Base-by-base conservation (phyloP, 192 early-diverging fungal genomes). In the Funneliformis mosseae region DNA sequence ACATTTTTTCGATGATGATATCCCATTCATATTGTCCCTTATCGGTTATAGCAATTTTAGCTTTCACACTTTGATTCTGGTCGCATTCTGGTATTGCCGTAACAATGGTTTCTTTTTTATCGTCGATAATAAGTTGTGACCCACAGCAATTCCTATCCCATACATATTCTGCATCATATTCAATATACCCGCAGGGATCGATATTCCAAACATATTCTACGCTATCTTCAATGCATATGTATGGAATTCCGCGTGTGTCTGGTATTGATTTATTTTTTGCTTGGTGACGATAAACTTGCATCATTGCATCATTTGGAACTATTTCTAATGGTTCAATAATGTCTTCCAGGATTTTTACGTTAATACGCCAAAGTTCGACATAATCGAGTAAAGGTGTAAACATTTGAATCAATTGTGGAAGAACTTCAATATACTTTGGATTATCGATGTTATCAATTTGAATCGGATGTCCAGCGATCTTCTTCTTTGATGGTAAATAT, bases 1-100 rank as follows among this genome's bases (percentile, higher is more conserved):
- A 60, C 12, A 12, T 76, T 61, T 41, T 16, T 62, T 62, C 74
- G 16, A 76, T 62, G 33, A 76, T 23, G 28, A 76, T 28, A 63
- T 76, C 60, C 74, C 74, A 76, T 76, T 76, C 74, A 63, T 76
- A 61, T n/a, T 28, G 16, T 62, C 60, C 50, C 11, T 16, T 23
- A 7, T 41, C 59, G 11, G 12, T 3, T 12, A 76, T 62, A 62
- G 41, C 2, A 8, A 39, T 33, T 23, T 62, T 60, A 28, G 55
- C 38, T 27, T 59, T 59, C 3, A 61, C 33, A 59, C 41, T 27
- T 62, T 76, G 50, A 41, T 12, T 27, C 9, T 28, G 18, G 2
- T 8, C 16, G 6, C 59, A 18, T 39, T 12, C 12, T n/a, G 59
- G 4, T 23, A 14, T 62, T 10, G 14, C 59, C 39, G 12, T 23